A percentile compares a stretch with the other conserved stretches of the same genome.
phyloP scores from a whole-genome alignment of 2,329 filamentous ascomycete genomes.

The Plectosphaerella cucumerina region DNA sequence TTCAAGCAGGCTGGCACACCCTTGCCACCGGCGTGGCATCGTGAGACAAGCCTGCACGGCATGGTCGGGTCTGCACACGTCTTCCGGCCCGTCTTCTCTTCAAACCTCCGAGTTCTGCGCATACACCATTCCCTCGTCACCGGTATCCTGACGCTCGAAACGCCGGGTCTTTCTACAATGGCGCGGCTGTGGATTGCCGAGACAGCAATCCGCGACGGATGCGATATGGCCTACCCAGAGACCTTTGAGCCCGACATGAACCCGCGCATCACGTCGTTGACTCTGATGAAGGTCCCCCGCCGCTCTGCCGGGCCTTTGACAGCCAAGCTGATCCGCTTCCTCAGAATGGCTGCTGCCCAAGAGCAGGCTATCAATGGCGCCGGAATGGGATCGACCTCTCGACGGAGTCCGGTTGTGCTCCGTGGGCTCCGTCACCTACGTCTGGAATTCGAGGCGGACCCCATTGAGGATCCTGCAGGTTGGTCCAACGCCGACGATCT shows the following conservation, averaged over 20 bases:
- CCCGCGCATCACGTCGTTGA: conserved; percentile 47
- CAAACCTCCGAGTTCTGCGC: conserved; percentile 47
- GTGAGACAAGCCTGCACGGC: conserved; percentile 31
- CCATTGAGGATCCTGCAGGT: conserved; percentile 27
- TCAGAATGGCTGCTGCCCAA: conserved; percentile 43
- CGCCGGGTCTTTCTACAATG: conserved; percentile 29
- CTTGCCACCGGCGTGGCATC: conserved; percentile 20
- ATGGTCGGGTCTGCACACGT: conserved; percentile 40
- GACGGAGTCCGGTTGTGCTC: conserved; percentile 38
- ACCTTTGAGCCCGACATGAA: conserved; percentile 52
- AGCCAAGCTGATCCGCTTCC: conserved; percentile 40
- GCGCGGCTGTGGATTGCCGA: conserved; percentile 39
- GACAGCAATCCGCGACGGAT: conserved; percentile 34
- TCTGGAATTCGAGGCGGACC: conserved; percentile 49
- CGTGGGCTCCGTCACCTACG: conserved; percentile 48
- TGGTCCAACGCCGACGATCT: conserved; percentile 26
- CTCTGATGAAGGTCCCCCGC: conserved; percentile 50
- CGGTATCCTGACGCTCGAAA: conserved; percentile 40
- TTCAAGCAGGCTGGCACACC: conserved; percentile 17
- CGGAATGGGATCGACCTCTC: conserved; percentile 11
- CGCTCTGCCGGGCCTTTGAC: conserved; percentile 47
- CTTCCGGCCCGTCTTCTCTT: conserved; percentile 48
- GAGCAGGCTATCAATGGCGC: conserved; percentile 38
- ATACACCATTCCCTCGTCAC: conserved; percentile 60
- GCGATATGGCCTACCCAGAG: conserved; percentile 41